These are phyloP conservation scores for Colletotrichum camelliae DNA, from an alignment of 2,329 filamentous ascomycete species.

Conservation along the genomic window DNA sequence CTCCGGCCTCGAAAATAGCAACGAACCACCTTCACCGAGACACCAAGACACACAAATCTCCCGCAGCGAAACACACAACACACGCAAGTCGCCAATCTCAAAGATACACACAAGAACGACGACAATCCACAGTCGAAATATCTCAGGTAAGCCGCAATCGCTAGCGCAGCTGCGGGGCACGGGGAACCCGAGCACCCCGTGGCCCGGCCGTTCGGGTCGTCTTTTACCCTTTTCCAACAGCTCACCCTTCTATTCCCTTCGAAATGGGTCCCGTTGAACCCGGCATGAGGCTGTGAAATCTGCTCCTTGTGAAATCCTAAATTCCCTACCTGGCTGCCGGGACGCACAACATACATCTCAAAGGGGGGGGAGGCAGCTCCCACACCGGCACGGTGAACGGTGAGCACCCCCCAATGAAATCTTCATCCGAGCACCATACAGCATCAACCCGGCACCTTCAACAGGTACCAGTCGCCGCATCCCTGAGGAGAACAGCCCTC, in stretches of 20 bases:
- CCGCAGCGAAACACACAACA: background rate
- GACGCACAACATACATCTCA: background rate
- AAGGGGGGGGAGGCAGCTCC: background rate
- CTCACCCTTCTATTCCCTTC: background rate
- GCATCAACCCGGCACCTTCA: background rate
- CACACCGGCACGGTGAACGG: background rate
- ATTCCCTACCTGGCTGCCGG: background rate
- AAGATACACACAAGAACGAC: background rate
- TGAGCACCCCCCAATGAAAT: background rate
- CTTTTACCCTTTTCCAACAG: background rate
- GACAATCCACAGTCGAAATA: background rate
- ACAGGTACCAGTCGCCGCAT: background rate
- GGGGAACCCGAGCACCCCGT: constrained; percentile 8
- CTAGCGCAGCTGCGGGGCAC: constrained; percentile 3
- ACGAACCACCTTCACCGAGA: background rate
- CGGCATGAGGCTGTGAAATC: background rate
- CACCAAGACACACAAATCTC: background rate
- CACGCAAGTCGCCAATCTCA: background rate
- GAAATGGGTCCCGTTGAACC: background rate
- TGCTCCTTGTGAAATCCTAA: background rate
- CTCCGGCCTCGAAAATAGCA: background rate
- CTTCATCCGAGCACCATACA: background rate
- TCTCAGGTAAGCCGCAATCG: background rate
- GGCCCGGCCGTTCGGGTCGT: background rate
- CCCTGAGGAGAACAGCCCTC: background rate